Conservation (phyloP, 768 basidiomycete genomes). For the Suillus bovinus region DNA sequence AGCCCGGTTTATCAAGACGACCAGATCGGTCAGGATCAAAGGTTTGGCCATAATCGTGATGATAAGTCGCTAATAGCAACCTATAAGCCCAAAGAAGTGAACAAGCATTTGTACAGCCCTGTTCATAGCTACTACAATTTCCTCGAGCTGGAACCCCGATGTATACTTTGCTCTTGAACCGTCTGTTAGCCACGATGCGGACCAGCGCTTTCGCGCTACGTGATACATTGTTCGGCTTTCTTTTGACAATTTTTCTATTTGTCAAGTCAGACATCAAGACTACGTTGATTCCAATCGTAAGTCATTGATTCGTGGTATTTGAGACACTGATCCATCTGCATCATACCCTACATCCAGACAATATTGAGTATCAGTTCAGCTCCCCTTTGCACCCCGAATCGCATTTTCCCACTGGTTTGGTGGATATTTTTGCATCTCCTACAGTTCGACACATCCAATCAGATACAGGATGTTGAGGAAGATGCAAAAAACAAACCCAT, state of each 20-base stretch:
- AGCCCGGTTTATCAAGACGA: too few relatives aligned
- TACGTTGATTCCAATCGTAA: neutral
- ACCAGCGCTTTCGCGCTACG: neutral
- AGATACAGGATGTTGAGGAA: neutral
- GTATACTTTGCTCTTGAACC: neutral
- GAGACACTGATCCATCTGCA: neutral
- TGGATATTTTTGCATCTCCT: slow-evolving; percentile 1
- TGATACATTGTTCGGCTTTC: neutral
- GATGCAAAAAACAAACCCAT: neutral
- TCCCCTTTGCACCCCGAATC: neutral
- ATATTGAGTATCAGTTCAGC: neutral
- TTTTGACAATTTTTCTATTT: neutral
- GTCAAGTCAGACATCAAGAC: neutral
- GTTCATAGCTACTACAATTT: neutral
- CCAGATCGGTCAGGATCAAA: too few relatives aligned
- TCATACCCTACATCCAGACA: neutral
- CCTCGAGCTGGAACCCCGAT: neutral
- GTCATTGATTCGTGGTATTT: neutral
- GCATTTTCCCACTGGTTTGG: neutral
- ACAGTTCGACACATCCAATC: neutral
- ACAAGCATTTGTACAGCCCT: too few relatives aligned
- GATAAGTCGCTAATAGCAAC: too few relatives aligned
- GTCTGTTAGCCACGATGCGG: neutral
- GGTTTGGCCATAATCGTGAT: too few relatives aligned
- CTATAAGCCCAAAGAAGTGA: too few relatives aligned